These are phyloP conservation scores for Lecanoromycetidae sp. DNA, from an alignment of 2,329 filamentous ascomycete genomes.

Conservation along the genomic window DNA sequence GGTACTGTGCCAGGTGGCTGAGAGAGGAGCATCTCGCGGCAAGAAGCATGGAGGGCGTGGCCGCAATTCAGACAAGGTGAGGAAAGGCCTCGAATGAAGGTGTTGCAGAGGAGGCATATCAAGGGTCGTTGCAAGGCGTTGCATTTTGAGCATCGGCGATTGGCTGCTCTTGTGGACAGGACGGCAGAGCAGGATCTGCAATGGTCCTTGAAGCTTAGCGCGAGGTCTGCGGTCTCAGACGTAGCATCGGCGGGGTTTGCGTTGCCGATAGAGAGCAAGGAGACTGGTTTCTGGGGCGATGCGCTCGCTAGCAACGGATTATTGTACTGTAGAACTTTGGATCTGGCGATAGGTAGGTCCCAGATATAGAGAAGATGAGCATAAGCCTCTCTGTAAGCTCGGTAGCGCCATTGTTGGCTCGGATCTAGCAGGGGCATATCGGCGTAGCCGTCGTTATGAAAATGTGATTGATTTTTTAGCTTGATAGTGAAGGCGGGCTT, in stretches of 20 bases:
- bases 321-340: constrained; percentile 42
- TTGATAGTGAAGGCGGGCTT: constrained; percentile 29
- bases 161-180: constrained; percentile 8
- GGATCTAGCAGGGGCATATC: constrained; percentile 39
- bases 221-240: constrained; percentile 11
- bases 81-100: constrained; percentile 33
- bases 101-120: constrained; percentile 34
- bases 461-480: constrained; percentile 46
- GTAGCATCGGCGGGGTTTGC: background rate
- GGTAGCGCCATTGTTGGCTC: constrained; percentile 36
- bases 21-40: constrained; percentile 27
- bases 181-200: constrained; percentile 14
- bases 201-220: constrained; percentile 16
- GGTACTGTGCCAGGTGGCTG: constrained; percentile 5
- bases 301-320: constrained; percentile 22
- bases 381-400: constrained; percentile 44
- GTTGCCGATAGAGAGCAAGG: background rate
- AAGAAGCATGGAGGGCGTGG: constrained; percentile 35
- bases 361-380: constrained; percentile 48
- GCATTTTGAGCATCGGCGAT: constrained; percentile 27
- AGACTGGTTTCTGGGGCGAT: constrained; percentile 22
- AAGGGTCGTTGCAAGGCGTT: constrained; percentile 26
- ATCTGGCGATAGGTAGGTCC: constrained; percentile 42
- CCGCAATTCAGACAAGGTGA: constrained; percentile 37
- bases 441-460: constrained; percentile 40